A percentile compares a stretch with the other conserved stretches of the same genome.
Evolutionary conservation across 768 basidiomycete genomes (phyloP).

Genomic region (Boletus rubropictus): DNA sequence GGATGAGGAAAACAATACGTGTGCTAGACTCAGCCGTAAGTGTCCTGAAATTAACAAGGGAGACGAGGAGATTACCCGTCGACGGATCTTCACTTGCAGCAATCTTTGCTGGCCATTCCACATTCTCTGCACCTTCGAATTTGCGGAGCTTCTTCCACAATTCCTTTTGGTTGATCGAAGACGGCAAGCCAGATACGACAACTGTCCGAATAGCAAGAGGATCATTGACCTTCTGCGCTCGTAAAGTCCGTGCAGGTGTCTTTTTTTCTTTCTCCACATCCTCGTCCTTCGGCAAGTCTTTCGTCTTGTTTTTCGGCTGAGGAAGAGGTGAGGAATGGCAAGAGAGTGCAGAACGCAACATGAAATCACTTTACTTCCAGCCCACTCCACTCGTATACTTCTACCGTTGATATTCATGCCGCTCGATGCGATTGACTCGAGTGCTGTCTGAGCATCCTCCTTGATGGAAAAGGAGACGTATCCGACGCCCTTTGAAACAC

Average conservation of each 20-base stretch:
- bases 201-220: constrained; percentile 81
- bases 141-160: constrained; percentile 89
- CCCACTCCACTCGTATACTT: constrained; percentile 72
- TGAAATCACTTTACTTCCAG: constrained; percentile 61
- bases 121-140: constrained; percentile 65
- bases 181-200: constrained; percentile 68
- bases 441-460: constrained; percentile 80
- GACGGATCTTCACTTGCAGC: constrained; percentile 43
- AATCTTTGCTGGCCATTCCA: constrained; percentile 59
- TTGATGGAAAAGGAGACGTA: constrained; percentile 88
- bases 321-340: neutral
- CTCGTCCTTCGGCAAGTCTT: constrained; percentile 29
- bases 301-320: constrained; percentile 39
- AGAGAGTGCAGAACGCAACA: neutral
- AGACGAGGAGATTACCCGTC: constrained; percentile 37
- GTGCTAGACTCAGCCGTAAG: constrained; percentile 39
- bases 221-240: constrained; percentile 45
- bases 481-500: constrained; percentile 88
- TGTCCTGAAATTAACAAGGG: neutral
- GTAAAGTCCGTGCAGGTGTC: constrained; percentile 30
- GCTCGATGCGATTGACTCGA: constrained; percentile 57
- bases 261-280: constrained; percentile 37
- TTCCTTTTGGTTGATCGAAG: constrained; percentile 52
- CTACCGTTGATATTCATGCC: constrained; percentile 64
- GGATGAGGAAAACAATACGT: constrained; percentile 68